Base-by-base conservation (phyloP, 768 basidiomycete species). In the Trametes meyenii region DNA sequence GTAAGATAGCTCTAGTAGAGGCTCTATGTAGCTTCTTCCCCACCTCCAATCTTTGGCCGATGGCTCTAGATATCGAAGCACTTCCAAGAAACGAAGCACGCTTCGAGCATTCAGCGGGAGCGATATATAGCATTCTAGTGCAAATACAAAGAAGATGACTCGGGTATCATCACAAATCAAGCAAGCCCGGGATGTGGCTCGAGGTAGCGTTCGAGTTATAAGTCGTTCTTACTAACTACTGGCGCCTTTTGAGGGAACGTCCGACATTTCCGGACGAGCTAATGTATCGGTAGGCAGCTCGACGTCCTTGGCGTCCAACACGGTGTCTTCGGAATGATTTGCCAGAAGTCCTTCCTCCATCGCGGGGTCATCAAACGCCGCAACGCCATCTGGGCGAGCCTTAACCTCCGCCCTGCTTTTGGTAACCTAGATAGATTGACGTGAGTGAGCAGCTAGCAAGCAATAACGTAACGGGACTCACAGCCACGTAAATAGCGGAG, bases 401-500 rank as follows among this genome's bases (percentile, higher is more conserved):
- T 60, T 67, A 24, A 66, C 61, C 50, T 29, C 16, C 1, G 49
- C 35, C 40, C 48, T 48, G 14, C 49, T 40, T 17, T 71, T 71
- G 39, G 62, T 69, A 21, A 71, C 50, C 72, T 71, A 61, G 13
- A 44, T 14, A 42, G 19, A 38, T 13, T 17, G 24, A 38, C 33
- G 24, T 26, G 42, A 36, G 17, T 23, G 21, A 48, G 29, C n/a
- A 45, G n/a, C 14, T 6, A 0, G 61, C n/a, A n/a, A 29, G 49
- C 14, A 45, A 24, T 35, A 17, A 16, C 40, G 19, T 16, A 50
- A 38, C 40, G 42, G 53, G 48, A 72, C 83, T 63, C 72, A 91
- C 88, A 10, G 84, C 88, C 36, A 88, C 83, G 69, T 83, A 90
- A 24, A 86, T 63, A 0, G 89, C 89, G 11, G 84, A 81, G 1